Base-by-base conservation (phyloP, 2,329 filamentous ascomycete species). In the Pseudogymnoascus sp. region DNA sequence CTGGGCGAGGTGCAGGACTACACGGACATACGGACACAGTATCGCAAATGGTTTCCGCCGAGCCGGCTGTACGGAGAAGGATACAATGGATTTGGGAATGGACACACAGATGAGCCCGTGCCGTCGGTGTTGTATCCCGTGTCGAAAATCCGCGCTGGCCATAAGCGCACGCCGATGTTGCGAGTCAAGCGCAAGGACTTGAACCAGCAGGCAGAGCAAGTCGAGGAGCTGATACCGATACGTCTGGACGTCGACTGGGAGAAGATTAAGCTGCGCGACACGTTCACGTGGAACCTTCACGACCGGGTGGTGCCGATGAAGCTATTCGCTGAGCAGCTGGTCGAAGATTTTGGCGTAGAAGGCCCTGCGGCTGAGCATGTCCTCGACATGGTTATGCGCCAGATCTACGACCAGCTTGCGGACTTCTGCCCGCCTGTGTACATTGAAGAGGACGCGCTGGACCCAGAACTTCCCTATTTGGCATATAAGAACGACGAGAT, bases 401-500 rank as follows among this genome's bases (percentile, higher is more conserved):
- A 92, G 74, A 89, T 99, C 67, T 85, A 88, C 66, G 95, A 97
- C 69, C 95, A 97, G 77, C 82, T 97, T 60, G 86, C 87, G 70
- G 95, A 97, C 74, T 97, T 91, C 74, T 96, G 96, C 73, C 95
- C 95, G 4, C 91, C 96, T 70, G 87, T 95, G 23, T 95, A 87
- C 72, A 89, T 93, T 59, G 88, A 96, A 69, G 93, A 97, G 70
- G 91, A 96, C 70, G 86, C 93, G 0, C 81, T 97, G 56, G 93
- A 99, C 71, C 90, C 92, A 1, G 89, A 95, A 72, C 81, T 96
- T 11, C 93, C 93, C 0, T 97, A 97, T 73, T 88, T 84, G 40
- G 93, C 95, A 6, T 96, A 97, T 79, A 97, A 97, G 77, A 96
- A 99, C 73, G 95, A 99, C 73, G 95, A 99, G 78, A 97, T 99